These are phyloP conservation scores for Pseudopyricularia cyperi DNA, from an alignment of 2,329 filamentous ascomycete species.

Conservation along the genomic window DNA sequence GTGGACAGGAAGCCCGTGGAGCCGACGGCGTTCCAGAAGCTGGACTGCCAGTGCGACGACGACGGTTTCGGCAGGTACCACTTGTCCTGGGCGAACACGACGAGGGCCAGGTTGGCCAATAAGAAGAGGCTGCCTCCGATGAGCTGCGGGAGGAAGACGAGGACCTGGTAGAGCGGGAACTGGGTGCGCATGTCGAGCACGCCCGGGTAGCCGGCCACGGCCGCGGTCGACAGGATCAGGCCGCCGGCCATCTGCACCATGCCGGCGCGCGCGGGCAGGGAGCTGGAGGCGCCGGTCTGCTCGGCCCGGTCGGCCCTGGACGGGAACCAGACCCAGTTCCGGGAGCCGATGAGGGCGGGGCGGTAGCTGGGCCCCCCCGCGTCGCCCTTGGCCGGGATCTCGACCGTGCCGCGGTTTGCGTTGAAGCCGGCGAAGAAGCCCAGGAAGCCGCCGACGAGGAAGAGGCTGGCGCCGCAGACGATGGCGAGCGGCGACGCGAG, in stretches of 20 bases:
- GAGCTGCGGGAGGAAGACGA: conserved; percentile 5
- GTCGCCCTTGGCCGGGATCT: not conserved
- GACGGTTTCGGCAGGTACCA: conserved; percentile 8
- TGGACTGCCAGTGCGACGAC: conserved; percentile 6
- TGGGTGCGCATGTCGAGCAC: not conserved
- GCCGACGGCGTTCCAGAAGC: conserved; percentile 8
- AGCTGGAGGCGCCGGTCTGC: not conserved
- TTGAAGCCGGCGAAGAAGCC: not conserved
- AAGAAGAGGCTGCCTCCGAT: conserved; percentile 6
- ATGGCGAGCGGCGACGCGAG: not conserved
- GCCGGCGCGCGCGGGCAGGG: not conserved
- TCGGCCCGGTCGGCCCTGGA: not conserved
- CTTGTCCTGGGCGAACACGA: conserved; percentile 5
- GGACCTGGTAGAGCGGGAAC: conserved; percentile 3
- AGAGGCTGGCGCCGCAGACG: not conserved
- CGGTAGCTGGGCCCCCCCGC: not conserved
- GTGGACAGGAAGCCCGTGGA: conserved; percentile 6
- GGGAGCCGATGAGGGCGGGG: not conserved
- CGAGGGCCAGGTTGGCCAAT: conserved; percentile 5
- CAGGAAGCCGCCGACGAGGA: not conserved
- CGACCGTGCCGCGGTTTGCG: conserved; percentile 1
- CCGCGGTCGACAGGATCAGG: not conserved
- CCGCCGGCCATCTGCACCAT: not conserved
- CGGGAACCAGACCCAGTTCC: not conserved
- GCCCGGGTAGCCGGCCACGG: not conserved